Evolutionary conservation across 345 rosid species (phyloP).

Genomic region (Anacardium occidentale): DNA sequence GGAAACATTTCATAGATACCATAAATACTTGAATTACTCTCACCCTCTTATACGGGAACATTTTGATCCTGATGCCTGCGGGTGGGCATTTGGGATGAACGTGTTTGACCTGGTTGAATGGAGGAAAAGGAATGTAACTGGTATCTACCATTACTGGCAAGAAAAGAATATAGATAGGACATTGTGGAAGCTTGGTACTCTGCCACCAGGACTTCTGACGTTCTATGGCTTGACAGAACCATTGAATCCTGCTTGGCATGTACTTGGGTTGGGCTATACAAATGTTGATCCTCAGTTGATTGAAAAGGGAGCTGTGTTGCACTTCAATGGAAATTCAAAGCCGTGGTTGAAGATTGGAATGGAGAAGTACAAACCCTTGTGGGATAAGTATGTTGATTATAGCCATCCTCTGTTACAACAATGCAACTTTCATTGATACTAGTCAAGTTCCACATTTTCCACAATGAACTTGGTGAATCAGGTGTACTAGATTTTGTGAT

Average conservation of each 20-base stretch:
- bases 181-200: slow-evolving; percentile 88
- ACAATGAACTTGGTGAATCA: neutral
- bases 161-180: slow-evolving; percentile 82
- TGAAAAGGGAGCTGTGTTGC: slow-evolving; percentile 88
- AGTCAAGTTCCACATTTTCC: slow-evolving; percentile 23
- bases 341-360: slow-evolving; percentile 98
- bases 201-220: slow-evolving; percentile 87
- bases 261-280: slow-evolving; percentile 86
- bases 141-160: slow-evolving; percentile 93
- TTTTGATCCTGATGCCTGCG: slow-evolving; percentile 96
- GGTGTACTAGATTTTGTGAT: slow-evolving; percentile 22
- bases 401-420: slow-evolving; percentile 70
- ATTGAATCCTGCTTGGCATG: slow-evolving; percentile 79
- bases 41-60: slow-evolving; percentile 85
- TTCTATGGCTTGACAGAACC: slow-evolving; percentile 89
- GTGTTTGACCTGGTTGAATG: slow-evolving; percentile 84
- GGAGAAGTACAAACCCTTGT: slow-evolving; percentile 88
- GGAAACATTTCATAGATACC: slow-evolving; percentile 93
- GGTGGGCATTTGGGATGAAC: slow-evolving; percentile 98
- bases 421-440: slow-evolving; percentile 82
- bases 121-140: slow-evolving; percentile 87
- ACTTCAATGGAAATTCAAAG: slow-evolving; percentile 88
- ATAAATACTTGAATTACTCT: slow-evolving; percentile 76
- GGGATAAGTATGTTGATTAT: slow-evolving; percentile 93
- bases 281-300: slow-evolving; percentile 74